These are phyloP conservation scores for Copromyces sp. DNA, from an alignment of 495 filamentous ascomycete species.

Conservation along the genomic window DNA sequence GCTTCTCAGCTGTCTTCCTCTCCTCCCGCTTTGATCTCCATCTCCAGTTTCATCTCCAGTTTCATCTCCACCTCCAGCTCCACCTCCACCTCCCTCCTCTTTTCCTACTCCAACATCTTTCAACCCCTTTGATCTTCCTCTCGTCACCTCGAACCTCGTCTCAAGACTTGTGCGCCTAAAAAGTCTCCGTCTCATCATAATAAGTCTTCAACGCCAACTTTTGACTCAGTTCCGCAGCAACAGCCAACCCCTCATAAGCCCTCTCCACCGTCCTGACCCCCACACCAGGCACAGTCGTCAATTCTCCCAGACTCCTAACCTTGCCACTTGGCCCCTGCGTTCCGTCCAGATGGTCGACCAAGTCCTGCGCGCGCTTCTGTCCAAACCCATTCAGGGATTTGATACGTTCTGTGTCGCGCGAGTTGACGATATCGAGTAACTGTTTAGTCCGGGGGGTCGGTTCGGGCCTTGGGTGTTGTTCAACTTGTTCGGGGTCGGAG, in stretches of 20 bases:
- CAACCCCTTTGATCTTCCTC: background rate
- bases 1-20: background rate
- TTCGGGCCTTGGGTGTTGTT: background rate
- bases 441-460: conserved; percentile 50
- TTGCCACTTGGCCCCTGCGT: conserved; percentile 12
- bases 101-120: too few species aligned
- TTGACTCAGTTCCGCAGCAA: background rate
- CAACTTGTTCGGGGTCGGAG: background rate
- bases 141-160: too few species aligned
- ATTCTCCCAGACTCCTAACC: conserved; percentile 39
- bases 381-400: conserved; percentile 63
- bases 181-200: background rate
- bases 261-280: conserved; percentile 50
- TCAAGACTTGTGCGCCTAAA: background rate
- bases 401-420: conserved; percentile 60
- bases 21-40: background rate
- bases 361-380: conserved; percentile 53
- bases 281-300: conserved; percentile 48
- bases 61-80: too few species aligned
- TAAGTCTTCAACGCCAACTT: background rate
- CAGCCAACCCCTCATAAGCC: conserved; percentile 35
- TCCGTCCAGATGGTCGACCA: conserved; percentile 41
- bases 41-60: background rate
- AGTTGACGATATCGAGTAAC: conserved; percentile 79
- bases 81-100: too few species aligned